Conservation (phyloP, 495 filamentous ascomycete species). For the Penicillium lividum region DNA sequence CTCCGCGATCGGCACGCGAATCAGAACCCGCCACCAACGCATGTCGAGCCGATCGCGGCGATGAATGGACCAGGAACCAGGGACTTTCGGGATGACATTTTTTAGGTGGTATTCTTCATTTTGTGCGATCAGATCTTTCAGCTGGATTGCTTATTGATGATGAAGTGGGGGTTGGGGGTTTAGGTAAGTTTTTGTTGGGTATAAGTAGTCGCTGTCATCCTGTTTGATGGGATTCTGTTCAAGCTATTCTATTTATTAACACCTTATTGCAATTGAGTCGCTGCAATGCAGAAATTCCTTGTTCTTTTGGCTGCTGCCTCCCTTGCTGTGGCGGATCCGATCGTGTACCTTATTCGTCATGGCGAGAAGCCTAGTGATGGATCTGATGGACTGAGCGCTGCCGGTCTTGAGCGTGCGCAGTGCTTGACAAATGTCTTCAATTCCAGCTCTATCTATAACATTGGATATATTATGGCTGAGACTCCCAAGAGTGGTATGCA, state of each 20-base stretch:
- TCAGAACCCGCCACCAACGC: slow-evolving; percentile 7
- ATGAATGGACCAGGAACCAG: slow-evolving; percentile 11
- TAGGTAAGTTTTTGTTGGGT: neutral
- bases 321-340: slow-evolving; percentile 29
- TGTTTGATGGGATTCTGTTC: no score
- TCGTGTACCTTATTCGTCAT: slow-evolving; percentile 58
- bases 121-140: no score
- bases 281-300: slow-evolving; percentile 18
- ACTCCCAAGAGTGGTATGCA: slow-evolving; percentile 46
- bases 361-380: slow-evolving; percentile 56
- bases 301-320: slow-evolving; percentile 24
- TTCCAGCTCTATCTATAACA: slow-evolving; percentile 45
- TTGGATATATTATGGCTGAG: slow-evolving; percentile 55
- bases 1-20: slow-evolving; percentile 17
- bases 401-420: slow-evolving; percentile 51
- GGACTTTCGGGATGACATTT: no score
- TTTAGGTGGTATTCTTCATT: no score
- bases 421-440: slow-evolving; percentile 53
- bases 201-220: neutral
- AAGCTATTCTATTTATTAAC: neutral
- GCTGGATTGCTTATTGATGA: neutral
- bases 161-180: no score
- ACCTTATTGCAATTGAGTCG: neutral
- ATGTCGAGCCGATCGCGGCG: slow-evolving; percentile 13
- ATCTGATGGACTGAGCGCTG: slow-evolving; percentile 42